Evolutionary conservation across 371 early-diverging fungal species (phyloP).

Genomic region (Syncephalastrum monosporum): DNA sequence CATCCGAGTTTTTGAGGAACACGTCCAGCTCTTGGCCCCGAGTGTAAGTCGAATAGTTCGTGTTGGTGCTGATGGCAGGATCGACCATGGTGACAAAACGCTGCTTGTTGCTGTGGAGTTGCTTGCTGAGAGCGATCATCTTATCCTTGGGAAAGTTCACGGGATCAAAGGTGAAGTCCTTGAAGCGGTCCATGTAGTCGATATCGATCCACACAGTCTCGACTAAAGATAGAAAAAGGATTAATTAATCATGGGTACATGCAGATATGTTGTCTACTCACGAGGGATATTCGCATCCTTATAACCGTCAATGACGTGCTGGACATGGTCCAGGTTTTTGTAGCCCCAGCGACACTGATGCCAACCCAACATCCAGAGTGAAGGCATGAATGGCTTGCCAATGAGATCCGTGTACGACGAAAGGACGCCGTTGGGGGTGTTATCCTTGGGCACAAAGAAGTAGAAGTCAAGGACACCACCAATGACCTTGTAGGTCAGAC

Average conservation of each 20-base stretch:
- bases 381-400: slow-evolving; percentile 62
- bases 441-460: slow-evolving; percentile 56
- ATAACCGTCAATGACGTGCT: slow-evolving; percentile 47
- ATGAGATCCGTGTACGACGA: slow-evolving; percentile 67
- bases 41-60: slow-evolving; percentile 42
- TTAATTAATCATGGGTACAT: background rate
- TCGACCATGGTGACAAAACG: slow-evolving; percentile 50
- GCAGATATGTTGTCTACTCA: slow-evolving; percentile 26
- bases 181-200: slow-evolving; percentile 62
- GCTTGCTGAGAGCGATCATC: slow-evolving; percentile 23
- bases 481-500: slow-evolving; percentile 55
- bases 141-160: slow-evolving; percentile 38
- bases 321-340: slow-evolving; percentile 53
- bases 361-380: slow-evolving; percentile 54
- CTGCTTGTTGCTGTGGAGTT: slow-evolving; percentile 38
- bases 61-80: slow-evolving; percentile 40
- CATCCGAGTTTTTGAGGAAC: slow-evolving; percentile 45
- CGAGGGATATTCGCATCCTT: slow-evolving; percentile 56
- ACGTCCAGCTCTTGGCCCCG: slow-evolving; percentile 38
- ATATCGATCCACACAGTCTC: slow-evolving; percentile 73
- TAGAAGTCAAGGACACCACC: slow-evolving; percentile 68
- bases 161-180: slow-evolving; percentile 52
- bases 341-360: slow-evolving; percentile 78
- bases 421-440: slow-evolving; percentile 53
- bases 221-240: slow-evolving; percentile 3